Conservation (phyloP, 306 rosid species). For the Citrullus amarus region DNA sequence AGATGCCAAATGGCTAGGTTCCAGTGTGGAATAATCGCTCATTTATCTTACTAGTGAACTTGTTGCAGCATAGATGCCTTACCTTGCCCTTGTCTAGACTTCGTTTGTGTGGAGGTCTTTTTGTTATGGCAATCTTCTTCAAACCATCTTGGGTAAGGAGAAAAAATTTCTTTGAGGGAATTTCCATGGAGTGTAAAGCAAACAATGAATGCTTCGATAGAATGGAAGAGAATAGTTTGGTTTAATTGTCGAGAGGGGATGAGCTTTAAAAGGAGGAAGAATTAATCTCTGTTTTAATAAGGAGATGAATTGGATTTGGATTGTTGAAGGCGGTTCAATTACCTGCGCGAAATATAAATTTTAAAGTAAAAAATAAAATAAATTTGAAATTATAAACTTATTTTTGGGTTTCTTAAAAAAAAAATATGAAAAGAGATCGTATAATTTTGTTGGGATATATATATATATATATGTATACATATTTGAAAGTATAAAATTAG, state of each 20-base stretch:
- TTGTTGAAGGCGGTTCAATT: not conserved
- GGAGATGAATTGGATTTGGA: not conserved
- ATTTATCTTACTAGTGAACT: not conserved
- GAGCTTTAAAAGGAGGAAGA: not conserved
- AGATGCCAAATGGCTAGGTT: not conserved
- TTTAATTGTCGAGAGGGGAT: not conserved
- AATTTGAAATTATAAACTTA: too few relatives aligned
- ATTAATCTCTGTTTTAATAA: not conserved
- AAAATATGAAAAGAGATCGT: too few relatives aligned
- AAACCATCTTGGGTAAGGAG: not conserved
- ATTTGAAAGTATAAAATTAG: too few relatives aligned
- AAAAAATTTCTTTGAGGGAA: not conserved
- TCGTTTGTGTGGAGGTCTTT: not conserved
- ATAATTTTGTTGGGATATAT: too few relatives aligned
- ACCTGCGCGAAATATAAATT: not conserved
- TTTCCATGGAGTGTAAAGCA: not conserved
- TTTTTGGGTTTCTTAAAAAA: too few relatives aligned
- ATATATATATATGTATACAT: too few relatives aligned
- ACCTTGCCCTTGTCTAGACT: slow-evolving; percentile 21
- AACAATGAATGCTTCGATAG: not conserved
- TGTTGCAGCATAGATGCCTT: slow-evolving; percentile 33
- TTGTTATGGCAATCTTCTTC: not conserved
- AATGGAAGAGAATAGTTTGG: not conserved
- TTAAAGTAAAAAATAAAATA: too few relatives aligned
- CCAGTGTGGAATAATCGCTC: slow-evolving; percentile 28